Conservation (phyloP, 495 filamentous ascomycete species). For the Penicillium daleae region DNA sequence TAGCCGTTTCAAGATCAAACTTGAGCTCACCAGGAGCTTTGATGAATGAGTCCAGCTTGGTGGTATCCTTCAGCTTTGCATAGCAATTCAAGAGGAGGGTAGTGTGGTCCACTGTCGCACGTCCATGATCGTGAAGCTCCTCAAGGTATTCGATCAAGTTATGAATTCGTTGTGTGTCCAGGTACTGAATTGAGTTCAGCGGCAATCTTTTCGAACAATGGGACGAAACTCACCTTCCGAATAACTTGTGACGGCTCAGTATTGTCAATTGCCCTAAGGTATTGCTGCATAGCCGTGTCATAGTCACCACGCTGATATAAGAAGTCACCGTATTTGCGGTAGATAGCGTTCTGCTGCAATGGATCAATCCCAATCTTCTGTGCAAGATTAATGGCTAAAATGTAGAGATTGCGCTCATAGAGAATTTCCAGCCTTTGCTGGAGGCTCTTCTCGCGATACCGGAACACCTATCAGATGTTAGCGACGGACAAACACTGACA, state of each 20-base stretch:
- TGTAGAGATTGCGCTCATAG: slow-evolving; percentile 90
- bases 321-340: slow-evolving; percentile 91
- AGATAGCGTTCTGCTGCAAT: slow-evolving; percentile 86
- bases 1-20: slow-evolving; percentile 96
- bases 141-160: slow-evolving; percentile 98
- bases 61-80: slow-evolving; percentile 93
- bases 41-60: slow-evolving; percentile 94
- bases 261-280: slow-evolving; percentile 92
- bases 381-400: slow-evolving; percentile 88
- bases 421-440: slow-evolving; percentile 92
- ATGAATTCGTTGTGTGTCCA: slow-evolving; percentile 95
- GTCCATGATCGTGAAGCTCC: slow-evolving; percentile 92
- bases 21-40: slow-evolving; percentile 93
- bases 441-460: slow-evolving; percentile 90
- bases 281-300: slow-evolving; percentile 97
- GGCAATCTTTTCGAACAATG: not conserved
- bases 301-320: slow-evolving; percentile 95
- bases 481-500: not conserved
- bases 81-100: slow-evolving; percentile 96
- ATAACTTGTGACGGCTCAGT: slow-evolving; percentile 95
- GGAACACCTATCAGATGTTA: slow-evolving; percentile 62
- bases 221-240: slow-evolving; percentile 63
- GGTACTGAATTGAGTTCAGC: slow-evolving; percentile 59
- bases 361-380: slow-evolving; percentile 81
- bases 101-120: slow-evolving; percentile 94